Percentiles rank a stretch among this genome's conserved stretches.
Conservation (phyloP, 352 stramenopile genomes). For the Pythium aquatile region DNA sequence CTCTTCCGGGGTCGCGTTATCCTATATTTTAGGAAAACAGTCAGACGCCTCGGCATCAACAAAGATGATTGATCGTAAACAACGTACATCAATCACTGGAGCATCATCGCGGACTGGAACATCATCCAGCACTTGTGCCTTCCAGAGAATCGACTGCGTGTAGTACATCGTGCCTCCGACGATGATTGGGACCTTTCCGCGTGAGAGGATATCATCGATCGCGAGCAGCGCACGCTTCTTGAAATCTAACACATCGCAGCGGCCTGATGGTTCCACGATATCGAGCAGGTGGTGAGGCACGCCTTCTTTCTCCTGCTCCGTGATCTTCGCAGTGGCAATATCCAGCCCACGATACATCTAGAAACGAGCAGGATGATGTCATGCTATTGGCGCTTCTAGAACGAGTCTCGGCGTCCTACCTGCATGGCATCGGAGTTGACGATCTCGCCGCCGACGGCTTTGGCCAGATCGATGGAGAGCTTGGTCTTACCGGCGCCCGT, state of each 20-base stretch:
- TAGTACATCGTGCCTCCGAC: constrained; percentile 93
- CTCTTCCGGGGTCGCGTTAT: constrained; percentile 45
- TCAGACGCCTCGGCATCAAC: not conserved
- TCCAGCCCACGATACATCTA: constrained; percentile 88
- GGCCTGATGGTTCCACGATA: constrained; percentile 71
- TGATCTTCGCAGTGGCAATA: constrained; percentile 89
- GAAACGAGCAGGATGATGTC: not conserved
- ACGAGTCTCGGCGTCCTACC: constrained; percentile 18
- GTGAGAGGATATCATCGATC: constrained; percentile 83
- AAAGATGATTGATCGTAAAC: not conserved
- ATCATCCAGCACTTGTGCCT: constrained; percentile 82
- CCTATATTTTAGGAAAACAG: constrained; percentile 10
- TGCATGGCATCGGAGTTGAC: constrained; percentile 93
- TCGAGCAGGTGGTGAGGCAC: constrained; percentile 90
- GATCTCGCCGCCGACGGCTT: constrained; percentile 86
- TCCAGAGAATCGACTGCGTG: constrained; percentile 89
- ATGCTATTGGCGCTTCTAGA: not conserved
- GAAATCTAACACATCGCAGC: constrained; percentile 84
- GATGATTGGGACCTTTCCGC: constrained; percentile 90
- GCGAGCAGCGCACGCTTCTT: constrained; percentile 62
- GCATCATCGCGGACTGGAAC: constrained; percentile 33
- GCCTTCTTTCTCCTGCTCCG: constrained; percentile 79
- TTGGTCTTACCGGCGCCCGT: constrained; percentile 92
- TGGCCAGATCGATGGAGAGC: constrained; percentile 90
- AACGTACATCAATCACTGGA: constrained; percentile 22